Percentiles rank a stretch among this genome's conserved stretches.
Evolutionary conservation across 495 filamentous ascomycete genomes (phyloP).

Genomic region (Trichoderma virens): DNA sequence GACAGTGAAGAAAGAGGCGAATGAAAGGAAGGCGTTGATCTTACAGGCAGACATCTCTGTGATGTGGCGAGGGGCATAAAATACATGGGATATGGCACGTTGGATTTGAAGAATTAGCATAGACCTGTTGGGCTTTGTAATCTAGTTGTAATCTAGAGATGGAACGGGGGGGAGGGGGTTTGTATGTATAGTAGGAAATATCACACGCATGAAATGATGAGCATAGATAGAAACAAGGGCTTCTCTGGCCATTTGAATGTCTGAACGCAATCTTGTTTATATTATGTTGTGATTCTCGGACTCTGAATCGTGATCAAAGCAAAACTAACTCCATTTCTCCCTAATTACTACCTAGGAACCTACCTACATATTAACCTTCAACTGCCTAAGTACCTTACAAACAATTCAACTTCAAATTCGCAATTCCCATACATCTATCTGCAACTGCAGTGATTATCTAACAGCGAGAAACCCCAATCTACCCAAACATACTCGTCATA

Average conservation of each 20-base stretch:
- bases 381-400: too few species aligned
- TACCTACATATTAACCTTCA: too few species aligned
- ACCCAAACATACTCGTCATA: too few species aligned
- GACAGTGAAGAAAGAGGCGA: not conserved
- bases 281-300: not conserved
- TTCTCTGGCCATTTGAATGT: not conserved
- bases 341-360: too few species aligned
- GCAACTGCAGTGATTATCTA: too few species aligned
- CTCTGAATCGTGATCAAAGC: not conserved
- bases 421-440: too few species aligned
- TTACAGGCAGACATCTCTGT: not conserved
- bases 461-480: too few species aligned
- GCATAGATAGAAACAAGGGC: not conserved
- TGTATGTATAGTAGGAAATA: slow-evolving; percentile 3
- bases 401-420: too few species aligned
- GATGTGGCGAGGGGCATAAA: not conserved
- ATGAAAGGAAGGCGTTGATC: not conserved
- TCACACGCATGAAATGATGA: slow-evolving; percentile 1
- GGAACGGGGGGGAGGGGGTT: not conserved
- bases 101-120: not conserved
- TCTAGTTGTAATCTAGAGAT: not conserved
- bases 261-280: too few species aligned
- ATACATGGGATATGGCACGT: not conserved
- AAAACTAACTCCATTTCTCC: too few species aligned
- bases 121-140: not conserved